Base-by-base conservation (phyloP, 176 grass and related monocot species). In the Tuctoria greenei region DNA sequence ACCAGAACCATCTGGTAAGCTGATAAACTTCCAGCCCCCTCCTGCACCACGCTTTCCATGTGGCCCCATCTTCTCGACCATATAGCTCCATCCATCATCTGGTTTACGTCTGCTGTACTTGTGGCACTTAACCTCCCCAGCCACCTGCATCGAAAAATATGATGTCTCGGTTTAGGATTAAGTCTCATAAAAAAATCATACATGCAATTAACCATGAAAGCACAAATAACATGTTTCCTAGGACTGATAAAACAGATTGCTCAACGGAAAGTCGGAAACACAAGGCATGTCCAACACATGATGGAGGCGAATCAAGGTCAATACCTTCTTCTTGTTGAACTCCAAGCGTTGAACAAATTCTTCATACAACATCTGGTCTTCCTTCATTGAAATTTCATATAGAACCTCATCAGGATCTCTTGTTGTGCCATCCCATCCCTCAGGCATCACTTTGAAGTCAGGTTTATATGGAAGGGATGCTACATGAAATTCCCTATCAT, bases 311-410 rank as follows among this genome's bases (percentile, higher is more conserved):
- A 61, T 46, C 6, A 43, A 66, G 56, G 9, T 57, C 39, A 21
- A 78, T 83, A 88, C 96, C 76, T 99, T 95, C 78, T 99, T 99
- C 85, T 99, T 99, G 74, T 95, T 99, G 74, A 99, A 99, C 35
- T 95, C 87, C 63, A 99, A 86, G 9, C 72, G 80, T 31, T 90
- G 91, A 71, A 90, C 91, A 86, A 99, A 99, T 79, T 99, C 92
- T 81, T 99, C 96, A 55, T 95, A 99, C 67, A 99, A 82, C 89
- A 88, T 92, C 40, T 90, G 37, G 36, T 99, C 92, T 83, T 95
- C 96, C 76, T 99, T 99, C 91, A 83, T 80, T 49, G 96, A 99
- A 61, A 99, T 99, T 72, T 99, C 96, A 84, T 99, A 99, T 1
- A 90, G 78, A 57, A 99, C 96, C 83, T 99, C 96, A 71, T 95